Evolutionary conservation across 768 basidiomycete genomes (phyloP).

Genomic region (Galerina sulciceps): DNA sequence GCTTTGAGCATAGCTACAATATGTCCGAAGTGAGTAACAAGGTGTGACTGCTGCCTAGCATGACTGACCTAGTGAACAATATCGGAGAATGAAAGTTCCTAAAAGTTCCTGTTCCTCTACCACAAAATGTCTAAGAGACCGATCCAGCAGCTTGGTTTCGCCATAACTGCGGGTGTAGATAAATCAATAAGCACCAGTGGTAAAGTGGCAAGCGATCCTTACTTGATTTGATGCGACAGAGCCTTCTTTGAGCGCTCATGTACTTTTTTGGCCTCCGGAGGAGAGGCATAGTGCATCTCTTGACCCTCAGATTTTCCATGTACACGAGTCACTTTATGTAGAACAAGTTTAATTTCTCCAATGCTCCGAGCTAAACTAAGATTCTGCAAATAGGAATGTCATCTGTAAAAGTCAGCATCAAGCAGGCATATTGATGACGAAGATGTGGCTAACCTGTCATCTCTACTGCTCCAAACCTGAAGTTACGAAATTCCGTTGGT

Average conservation of each 20-base stretch:
- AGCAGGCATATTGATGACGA: not conserved
- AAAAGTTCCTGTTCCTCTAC: not conserved
- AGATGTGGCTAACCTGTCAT: slow-evolving; percentile 8
- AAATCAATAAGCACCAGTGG: not conserved
- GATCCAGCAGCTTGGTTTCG: not conserved
- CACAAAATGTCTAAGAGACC: too few relatives aligned
- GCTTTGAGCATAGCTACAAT: slow-evolving; percentile 9
- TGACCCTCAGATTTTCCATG: too few relatives aligned
- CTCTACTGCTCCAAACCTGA: slow-evolving; percentile 12
- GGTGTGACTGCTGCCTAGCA: not conserved
- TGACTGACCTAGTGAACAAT: slow-evolving; percentile 1
- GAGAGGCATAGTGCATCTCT: not conserved
- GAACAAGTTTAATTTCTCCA: slow-evolving; percentile 22
- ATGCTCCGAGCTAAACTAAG: slow-evolving; percentile 1
- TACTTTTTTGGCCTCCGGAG: slow-evolving; percentile 11
- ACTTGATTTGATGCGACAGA: slow-evolving; percentile 18
- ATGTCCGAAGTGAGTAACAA: not conserved
- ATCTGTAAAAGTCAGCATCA: slow-evolving; percentile 17
- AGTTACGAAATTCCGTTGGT: not conserved
- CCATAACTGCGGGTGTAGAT: not conserved
- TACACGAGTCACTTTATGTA: not conserved
- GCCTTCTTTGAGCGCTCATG: slow-evolving; percentile 30
- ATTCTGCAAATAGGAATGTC: slow-evolving; percentile 23
- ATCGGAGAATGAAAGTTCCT: slow-evolving; percentile 3
- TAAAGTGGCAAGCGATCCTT: not conserved